These are phyloP conservation scores for Fomes fomentarius DNA, from an alignment of 1,284 basidiomycete genomes.

Conservation along the genomic window DNA sequence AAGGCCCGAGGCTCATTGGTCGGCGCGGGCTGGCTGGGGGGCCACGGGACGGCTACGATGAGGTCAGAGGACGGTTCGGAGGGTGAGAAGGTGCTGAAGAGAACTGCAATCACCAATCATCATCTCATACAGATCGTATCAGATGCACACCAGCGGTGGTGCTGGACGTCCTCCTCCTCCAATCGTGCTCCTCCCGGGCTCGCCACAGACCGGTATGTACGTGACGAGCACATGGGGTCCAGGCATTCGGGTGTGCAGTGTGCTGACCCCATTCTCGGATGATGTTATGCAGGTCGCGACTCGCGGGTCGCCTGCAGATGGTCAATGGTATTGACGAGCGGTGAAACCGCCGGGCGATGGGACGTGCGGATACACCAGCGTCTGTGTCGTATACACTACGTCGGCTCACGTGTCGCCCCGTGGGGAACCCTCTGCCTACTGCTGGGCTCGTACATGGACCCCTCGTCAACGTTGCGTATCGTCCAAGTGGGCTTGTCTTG, in stretches of 20 bases:
- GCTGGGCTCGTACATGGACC: no score
- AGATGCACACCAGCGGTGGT: constrained; percentile 9
- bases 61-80: constrained; percentile 12
- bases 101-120: constrained; percentile 30
- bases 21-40: no score
- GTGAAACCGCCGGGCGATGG: neutral
- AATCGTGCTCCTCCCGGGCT: constrained; percentile 15
- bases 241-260: constrained; percentile 9
- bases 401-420: neutral
- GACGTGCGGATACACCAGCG: constrained; percentile 10
- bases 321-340: no score
- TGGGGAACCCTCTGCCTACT: no score
- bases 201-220: constrained; percentile 3
- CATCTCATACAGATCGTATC: constrained; percentile 30
- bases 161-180: neutral
- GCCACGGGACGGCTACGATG: neutral
- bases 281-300: constrained; percentile 21
- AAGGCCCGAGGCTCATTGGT: no score
- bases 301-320: constrained; percentile 3
- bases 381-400: neutral
- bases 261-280: constrained; percentile 23
- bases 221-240: constrained; percentile 9
- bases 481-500: no score
- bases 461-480: no score
- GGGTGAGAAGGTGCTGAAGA: constrained; percentile 17